These are phyloP conservation scores for Blastobotrys capitulatus DNA, from an alignment of 1,139 yeast genomes.

Conservation along the genomic window DNA sequence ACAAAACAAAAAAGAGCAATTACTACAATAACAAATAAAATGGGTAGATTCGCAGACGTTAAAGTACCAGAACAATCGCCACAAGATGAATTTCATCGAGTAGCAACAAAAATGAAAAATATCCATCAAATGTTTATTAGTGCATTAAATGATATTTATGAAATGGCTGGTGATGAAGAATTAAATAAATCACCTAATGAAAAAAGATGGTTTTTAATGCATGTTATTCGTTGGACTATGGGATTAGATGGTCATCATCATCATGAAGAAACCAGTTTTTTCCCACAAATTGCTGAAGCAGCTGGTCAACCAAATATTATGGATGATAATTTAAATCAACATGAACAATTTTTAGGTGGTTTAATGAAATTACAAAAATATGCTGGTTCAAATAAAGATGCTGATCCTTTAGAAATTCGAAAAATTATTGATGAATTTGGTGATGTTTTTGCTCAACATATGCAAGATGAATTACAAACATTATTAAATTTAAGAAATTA, in stretches of 20 bases:
- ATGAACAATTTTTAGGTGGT: not conserved
- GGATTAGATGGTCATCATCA: conserved; percentile 4
- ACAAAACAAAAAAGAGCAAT: not conserved
- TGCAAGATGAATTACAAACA: conserved; percentile 4
- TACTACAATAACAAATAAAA: not conserved
- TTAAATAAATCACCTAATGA: not conserved
- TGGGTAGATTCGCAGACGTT: not conserved
- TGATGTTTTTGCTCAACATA: conserved; percentile 3
- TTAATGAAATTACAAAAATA: not conserved
- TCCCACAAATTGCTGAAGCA: conserved; percentile 6
- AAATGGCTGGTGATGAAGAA: conserved; percentile 1
- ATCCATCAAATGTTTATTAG: conserved; percentile 9
- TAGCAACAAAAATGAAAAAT: not conserved
- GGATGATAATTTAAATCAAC: conserved; percentile 3
- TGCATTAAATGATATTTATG: conserved; percentile 4
- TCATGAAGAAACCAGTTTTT: conserved; percentile 6
- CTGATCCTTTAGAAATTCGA: not conserved
- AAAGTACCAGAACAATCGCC: not conserved
- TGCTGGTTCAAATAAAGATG: not conserved
- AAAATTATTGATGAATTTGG: conserved; percentile 5
- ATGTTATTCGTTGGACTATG: conserved; percentile 1
- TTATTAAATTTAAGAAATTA: not conserved
- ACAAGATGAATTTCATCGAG: not conserved
- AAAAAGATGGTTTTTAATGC: not conserved
- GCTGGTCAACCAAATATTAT: conserved; percentile 5